A percentile compares a stretch with the other conserved stretches of the same genome.
Evolutionary conservation across 208 protist species (phyloP).

Genomic region (Ichthyophonus hoferi): DNA sequence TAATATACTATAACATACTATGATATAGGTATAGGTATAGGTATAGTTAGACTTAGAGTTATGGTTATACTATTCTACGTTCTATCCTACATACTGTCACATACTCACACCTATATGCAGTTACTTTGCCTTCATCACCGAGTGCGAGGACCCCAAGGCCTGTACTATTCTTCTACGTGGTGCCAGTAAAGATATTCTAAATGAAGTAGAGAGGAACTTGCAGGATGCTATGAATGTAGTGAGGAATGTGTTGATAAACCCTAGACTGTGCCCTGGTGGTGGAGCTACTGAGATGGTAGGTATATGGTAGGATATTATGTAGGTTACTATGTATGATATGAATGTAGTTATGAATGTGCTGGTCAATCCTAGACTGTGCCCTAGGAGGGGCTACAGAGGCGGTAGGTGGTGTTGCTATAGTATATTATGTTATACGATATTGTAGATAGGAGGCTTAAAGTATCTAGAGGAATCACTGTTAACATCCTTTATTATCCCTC

Average conservation of each 20-base stretch:
- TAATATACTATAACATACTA: too few relatives aligned
- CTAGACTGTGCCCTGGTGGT: conserved; percentile 94
- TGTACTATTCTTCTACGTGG: conserved; percentile 98
- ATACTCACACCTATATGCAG: conserved; percentile 27
- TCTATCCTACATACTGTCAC: background rate
- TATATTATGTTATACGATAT: too few relatives aligned
- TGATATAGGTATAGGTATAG: too few relatives aligned
- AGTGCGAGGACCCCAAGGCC: conserved; percentile 93
- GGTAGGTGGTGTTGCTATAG: conserved; percentile 38
- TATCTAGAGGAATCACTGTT: too few relatives aligned
- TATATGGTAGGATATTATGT: background rate
- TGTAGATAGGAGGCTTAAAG: too few relatives aligned
- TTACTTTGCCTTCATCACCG: conserved; percentile 97
- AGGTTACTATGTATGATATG: conserved; percentile 73
- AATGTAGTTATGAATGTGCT: conserved; percentile 95
- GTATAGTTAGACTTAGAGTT: too few relatives aligned
- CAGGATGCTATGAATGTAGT: conserved; percentile 97
- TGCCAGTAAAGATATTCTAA: conserved; percentile 98
- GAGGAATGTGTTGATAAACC: conserved; percentile 93
- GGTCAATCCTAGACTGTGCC: conserved; percentile 76
- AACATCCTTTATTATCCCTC: background rate
- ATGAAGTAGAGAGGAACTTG: conserved; percentile 97
- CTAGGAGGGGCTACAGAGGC: conserved; percentile 95
- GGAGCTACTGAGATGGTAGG: conserved; percentile 92
- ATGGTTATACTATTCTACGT: too few relatives aligned